Conservation (phyloP, 768 basidiomycete genomes). For the Mycena indigotica region DNA sequence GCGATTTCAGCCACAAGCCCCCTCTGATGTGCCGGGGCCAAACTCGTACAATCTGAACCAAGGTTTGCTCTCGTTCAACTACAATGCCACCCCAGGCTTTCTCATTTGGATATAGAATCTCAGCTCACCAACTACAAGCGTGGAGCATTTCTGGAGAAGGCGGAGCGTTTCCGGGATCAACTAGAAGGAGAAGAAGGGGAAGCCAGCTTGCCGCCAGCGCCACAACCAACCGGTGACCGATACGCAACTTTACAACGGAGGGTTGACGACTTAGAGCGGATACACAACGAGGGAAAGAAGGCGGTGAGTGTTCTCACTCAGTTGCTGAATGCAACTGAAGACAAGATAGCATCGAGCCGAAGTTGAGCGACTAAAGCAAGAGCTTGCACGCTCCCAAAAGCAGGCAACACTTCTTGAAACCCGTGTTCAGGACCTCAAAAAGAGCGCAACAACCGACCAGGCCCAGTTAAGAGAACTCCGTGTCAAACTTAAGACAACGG, state of each 20-base stretch:
- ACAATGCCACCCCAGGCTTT: too few relatives aligned
- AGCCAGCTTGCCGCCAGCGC: too few relatives aligned
- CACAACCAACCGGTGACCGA: slow-evolving; percentile 40
- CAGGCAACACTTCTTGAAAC: slow-evolving; percentile 57
- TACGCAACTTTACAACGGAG: slow-evolving; percentile 61
- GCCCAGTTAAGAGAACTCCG: slow-evolving; percentile 65
- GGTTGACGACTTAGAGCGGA: slow-evolving; percentile 62
- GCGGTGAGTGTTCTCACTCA: slow-evolving; percentile 41
- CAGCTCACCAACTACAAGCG: too few relatives aligned
- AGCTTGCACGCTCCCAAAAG: slow-evolving; percentile 53
- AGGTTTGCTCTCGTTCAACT: too few relatives aligned
- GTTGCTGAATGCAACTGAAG: not conserved
- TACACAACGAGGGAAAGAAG: slow-evolving; percentile 70
- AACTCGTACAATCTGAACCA: too few relatives aligned
- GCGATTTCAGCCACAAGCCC: too few relatives aligned
- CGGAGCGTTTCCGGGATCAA: too few relatives aligned
- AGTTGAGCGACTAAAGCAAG: slow-evolving; percentile 59
- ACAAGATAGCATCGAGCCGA: slow-evolving; percentile 57
- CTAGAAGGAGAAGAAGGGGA: too few relatives aligned
- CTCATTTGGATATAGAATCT: too few relatives aligned
- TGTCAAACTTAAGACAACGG: slow-evolving; percentile 56
- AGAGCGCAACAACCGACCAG: slow-evolving; percentile 49
- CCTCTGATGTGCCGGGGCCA: too few relatives aligned
- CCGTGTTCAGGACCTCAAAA: slow-evolving; percentile 66
- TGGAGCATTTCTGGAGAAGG: too few relatives aligned